These are phyloP conservation scores for Basipetospora chlamydospora DNA, from an alignment of 2,329 filamentous ascomycete genomes.

Conservation along the genomic window DNA sequence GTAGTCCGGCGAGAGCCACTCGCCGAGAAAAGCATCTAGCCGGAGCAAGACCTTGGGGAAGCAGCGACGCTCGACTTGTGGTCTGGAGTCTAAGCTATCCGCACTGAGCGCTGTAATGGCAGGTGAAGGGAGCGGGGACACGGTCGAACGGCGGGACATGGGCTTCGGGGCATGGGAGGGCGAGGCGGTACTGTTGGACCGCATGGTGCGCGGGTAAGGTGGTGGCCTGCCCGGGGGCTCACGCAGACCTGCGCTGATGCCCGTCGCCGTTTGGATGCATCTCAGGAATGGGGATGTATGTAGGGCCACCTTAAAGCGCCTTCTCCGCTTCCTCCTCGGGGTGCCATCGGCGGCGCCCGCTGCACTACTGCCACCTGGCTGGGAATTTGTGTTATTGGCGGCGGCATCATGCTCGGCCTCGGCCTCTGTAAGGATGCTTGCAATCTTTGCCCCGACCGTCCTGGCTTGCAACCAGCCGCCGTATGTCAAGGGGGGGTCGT, in stretches of 20 bases:
- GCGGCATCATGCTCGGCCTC: constrained; percentile 27
- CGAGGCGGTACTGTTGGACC: constrained; percentile 7
- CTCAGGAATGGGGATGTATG: constrained; percentile 90
- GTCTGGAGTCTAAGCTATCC: not conserved
- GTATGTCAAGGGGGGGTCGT: constrained; percentile 90
- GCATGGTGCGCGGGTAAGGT: constrained; percentile 9
- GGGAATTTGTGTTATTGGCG: not conserved
- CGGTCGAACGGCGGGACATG: constrained; percentile 9
- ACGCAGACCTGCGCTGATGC: constrained; percentile 48
- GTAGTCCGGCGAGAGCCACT: constrained; percentile 90
- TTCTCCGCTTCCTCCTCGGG: constrained; percentile 13
- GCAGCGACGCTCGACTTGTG: constrained; percentile 10
- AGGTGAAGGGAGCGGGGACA: constrained; percentile 18
- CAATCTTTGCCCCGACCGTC: constrained; percentile 69
- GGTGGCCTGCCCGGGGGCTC: constrained; percentile 32
- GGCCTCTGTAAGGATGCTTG: constrained; percentile 47
- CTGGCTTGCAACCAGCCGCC: constrained; percentile 83
- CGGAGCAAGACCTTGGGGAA: constrained; percentile 52
- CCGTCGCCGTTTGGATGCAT: constrained; percentile 54
- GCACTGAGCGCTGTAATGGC: too few relatives aligned
- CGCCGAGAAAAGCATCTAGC: constrained; percentile 82
- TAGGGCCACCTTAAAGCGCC: constrained; percentile 64
- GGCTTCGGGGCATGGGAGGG: not conserved
- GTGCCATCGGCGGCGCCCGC: constrained; percentile 9
- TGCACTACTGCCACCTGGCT: not conserved